Base-by-base conservation (phyloP, 176 grass and related monocot genomes). In the Carex parvula region DNA sequence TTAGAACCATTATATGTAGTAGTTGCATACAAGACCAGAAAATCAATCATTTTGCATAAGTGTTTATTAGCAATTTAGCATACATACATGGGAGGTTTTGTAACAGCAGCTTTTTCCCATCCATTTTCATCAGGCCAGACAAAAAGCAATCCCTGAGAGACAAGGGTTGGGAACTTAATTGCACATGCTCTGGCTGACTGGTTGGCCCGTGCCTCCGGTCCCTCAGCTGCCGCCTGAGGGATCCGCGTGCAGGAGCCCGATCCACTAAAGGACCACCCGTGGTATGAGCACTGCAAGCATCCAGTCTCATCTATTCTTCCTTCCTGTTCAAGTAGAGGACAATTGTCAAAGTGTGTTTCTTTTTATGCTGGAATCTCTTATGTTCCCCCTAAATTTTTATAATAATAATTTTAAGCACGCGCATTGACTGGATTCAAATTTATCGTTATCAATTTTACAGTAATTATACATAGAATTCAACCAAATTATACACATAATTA, bases 41-140 rank as follows among this genome's bases (percentile, higher is more conserved):
- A 76, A 54, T 55, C 46, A 54, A 77, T 30, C 17, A 54, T 30
- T 18, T 56, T 17, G 11, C n/a, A 55, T 10, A 55, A 75, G 46
- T 76, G 21, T 52, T 70, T 37, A 54, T 16, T 24, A 33, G 8
- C 24, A 65, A 78, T 50, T 3, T 66, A 52, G 70, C 20, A 20
- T 2, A 70, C 76, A 35, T 64, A 92, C 95, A 89, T 98, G 60
- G 91, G 95, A 66, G 95, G 95, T 37, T 98, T 89, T 30, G 95
- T 90, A 2, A 91, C 89, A 46, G 52, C 35, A 26, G 95, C 91
- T 76, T 88, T 98, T 81, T 95, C 91, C 92, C 90, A 95, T 2
- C 93, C 95, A 32, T 95, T 93, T 82, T 98, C 91, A 67, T 98
- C 95, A 0, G 95, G 95, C 95, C 95, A 98, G 21, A 98, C 89